phyloP scores from a whole-genome alignment of 768 basidiomycete species.

The Cantharellus cinnabarinus region DNA sequence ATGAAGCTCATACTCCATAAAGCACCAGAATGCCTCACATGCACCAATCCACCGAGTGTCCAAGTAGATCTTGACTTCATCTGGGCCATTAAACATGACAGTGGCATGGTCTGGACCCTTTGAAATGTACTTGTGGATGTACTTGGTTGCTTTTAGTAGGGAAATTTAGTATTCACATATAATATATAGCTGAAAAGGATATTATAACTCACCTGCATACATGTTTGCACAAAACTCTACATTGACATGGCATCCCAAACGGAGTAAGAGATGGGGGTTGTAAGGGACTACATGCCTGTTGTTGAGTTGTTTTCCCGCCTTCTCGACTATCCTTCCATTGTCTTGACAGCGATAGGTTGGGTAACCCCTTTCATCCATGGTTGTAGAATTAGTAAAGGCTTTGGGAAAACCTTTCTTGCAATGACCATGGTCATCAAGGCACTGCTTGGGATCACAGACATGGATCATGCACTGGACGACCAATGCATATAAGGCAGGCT shows the following conservation, averaged over 20 bases:
- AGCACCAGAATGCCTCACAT: slow-evolving; percentile 20
- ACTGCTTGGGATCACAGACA: slow-evolving; percentile 26
- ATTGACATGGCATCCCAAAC: slow-evolving; percentile 31
- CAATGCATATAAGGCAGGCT: slow-evolving; percentile 23
- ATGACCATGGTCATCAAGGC: slow-evolving; percentile 20
- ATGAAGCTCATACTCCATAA: slow-evolving; percentile 18
- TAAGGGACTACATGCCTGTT: slow-evolving; percentile 27
- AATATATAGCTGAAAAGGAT: slow-evolving; percentile 13
- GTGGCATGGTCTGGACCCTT: slow-evolving; percentile 27
- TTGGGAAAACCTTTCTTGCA: slow-evolving; percentile 29
- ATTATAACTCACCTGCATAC: slow-evolving; percentile 15
- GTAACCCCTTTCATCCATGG: slow-evolving; percentile 23
- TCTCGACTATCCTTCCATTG: slow-evolving; percentile 16
- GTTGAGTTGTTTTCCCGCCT: slow-evolving; percentile 12
- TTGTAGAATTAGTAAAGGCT: slow-evolving; percentile 17
- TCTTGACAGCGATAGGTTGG: slow-evolving; percentile 19
- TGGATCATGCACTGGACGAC: slow-evolving; percentile 28
- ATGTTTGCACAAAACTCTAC: slow-evolving; percentile 23
- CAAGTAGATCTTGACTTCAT: slow-evolving; percentile 21
- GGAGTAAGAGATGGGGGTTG: slow-evolving; percentile 16
- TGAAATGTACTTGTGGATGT: slow-evolving; percentile 29
- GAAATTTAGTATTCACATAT: slow-evolving; percentile 11
- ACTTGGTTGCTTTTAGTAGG: slow-evolving; percentile 8
- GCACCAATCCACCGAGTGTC: slow-evolving; percentile 22
- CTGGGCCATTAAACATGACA: slow-evolving; percentile 14